Conservation (phyloP, 2,329 filamentous ascomycete genomes). For the Rutstroemia sp. region DNA sequence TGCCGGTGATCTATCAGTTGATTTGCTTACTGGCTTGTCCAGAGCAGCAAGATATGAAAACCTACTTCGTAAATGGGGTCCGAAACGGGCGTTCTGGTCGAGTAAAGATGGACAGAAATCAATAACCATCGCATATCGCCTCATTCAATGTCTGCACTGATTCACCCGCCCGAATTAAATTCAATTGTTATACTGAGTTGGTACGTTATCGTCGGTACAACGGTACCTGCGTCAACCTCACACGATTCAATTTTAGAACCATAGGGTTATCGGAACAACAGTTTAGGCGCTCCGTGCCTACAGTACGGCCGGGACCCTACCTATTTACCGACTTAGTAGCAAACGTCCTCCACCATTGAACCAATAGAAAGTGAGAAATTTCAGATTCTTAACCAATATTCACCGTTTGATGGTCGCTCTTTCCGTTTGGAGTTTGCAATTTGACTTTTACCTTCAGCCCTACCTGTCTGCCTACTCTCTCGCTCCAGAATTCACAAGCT, state of each 20-base stretch:
- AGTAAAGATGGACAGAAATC: too few relatives aligned
- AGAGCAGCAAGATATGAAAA: too few relatives aligned
- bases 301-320: background rate
- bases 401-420: background rate
- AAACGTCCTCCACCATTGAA: too few relatives aligned
- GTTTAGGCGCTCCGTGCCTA: background rate
- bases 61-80: too few relatives aligned
- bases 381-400: background rate
- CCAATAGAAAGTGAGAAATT: background rate
- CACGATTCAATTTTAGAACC: background rate
- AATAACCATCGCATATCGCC: too few relatives aligned
- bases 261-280: background rate
- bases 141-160: too few relatives aligned
- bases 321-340: background rate
- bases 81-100: too few relatives aligned
- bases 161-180: too few relatives aligned
- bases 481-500: too few relatives aligned
- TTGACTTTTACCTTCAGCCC: too few relatives aligned
- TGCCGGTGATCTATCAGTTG: too few relatives aligned
- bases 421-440: background rate
- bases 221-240: background rate
- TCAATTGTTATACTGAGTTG: background rate
- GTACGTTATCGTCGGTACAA: background rate
- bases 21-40: too few relatives aligned
- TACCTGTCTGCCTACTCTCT: background rate